Evolutionary conservation across 306 rosid species (phyloP).

Genomic region (Dryas drummondii): DNA sequence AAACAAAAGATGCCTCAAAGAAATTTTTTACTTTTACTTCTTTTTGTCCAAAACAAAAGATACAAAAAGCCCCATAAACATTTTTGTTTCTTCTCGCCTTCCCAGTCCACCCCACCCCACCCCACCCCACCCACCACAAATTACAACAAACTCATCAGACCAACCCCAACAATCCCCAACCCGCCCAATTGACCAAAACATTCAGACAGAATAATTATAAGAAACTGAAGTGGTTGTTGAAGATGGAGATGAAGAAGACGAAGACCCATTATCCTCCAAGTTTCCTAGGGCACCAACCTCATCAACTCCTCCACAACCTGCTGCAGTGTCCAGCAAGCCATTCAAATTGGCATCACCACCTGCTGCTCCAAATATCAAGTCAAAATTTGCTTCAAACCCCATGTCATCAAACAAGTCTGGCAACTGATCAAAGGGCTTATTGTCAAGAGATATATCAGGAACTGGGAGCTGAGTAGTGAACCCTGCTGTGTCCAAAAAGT

Average conservation of each 20-base stretch:
- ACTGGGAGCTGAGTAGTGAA: slow-evolving; percentile 32
- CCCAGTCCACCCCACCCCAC: slow-evolving; percentile 14
- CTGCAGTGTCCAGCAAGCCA: slow-evolving; percentile 22
- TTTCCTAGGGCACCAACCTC: slow-evolving; percentile 24
- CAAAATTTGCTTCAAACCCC: slow-evolving; percentile 63
- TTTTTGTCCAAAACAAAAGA: not conserved
- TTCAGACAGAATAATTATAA: slow-evolving; percentile 32
- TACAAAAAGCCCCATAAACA: slow-evolving; percentile 4
- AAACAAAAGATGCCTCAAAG: no score
- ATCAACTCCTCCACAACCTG: slow-evolving; percentile 15
- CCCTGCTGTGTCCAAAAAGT: slow-evolving; percentile 44
- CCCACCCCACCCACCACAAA: not conserved
- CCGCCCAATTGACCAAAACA: slow-evolving; percentile 8
- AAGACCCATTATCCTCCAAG: slow-evolving; percentile 31
- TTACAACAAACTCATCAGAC: slow-evolving; percentile 22
- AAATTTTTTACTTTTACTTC: not conserved
- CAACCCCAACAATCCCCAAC: slow-evolving; percentile 17
- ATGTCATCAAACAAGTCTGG: slow-evolving; percentile 43
- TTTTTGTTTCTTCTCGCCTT: not conserved
- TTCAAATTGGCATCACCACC: slow-evolving; percentile 27
- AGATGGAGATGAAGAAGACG: slow-evolving; percentile 50
- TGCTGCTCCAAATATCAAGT: slow-evolving; percentile 43
- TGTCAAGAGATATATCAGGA: slow-evolving; percentile 33
- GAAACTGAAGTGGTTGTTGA: slow-evolving; percentile 59
- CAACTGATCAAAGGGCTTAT: slow-evolving; percentile 28